Conservation (phyloP, 345 rosid species). For the Noccaea caerulescens region DNA sequence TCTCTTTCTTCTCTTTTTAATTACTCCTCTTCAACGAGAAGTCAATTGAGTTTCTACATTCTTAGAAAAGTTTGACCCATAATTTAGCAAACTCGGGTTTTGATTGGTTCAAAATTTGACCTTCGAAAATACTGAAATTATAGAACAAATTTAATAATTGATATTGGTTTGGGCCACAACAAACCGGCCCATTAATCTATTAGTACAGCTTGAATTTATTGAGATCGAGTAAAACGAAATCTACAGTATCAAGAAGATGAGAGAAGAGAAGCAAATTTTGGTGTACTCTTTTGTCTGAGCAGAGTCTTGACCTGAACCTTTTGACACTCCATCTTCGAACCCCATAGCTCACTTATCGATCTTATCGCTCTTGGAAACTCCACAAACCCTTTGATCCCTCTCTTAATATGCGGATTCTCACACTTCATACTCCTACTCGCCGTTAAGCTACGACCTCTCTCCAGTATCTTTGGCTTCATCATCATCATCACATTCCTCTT, state of each 20-base stretch:
- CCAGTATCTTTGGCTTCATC: constrained; percentile 34
- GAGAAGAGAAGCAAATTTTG: constrained; percentile 30
- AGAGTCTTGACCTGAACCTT: constrained; percentile 78
- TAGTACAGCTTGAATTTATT: not conserved
- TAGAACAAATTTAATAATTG: not conserved
- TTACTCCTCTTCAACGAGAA: not conserved
- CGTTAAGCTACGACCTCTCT: constrained; percentile 36
- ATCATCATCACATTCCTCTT: constrained; percentile 28
- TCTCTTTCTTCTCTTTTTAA: not conserved
- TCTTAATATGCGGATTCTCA: constrained; percentile 85
- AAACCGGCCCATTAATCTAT: not conserved
- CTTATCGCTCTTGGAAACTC: constrained; percentile 80
- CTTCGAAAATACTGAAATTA: not conserved
- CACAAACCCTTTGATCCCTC: constrained; percentile 88
- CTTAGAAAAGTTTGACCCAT: not conserved
- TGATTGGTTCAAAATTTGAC: constrained; percentile 16
- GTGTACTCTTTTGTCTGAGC: constrained; percentile 58
- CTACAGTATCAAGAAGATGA: constrained; percentile 30
- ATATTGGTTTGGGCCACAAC: too few relatives aligned
- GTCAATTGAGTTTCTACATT: not conserved
- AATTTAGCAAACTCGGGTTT: not conserved
- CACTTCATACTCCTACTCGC: constrained; percentile 36
- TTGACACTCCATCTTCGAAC: constrained; percentile 78
- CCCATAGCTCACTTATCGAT: constrained; percentile 73
- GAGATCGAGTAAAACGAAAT: not conserved